phyloP scores from a whole-genome alignment of 371 early-diverging fungal species.

The Zychaea mexicana region DNA sequence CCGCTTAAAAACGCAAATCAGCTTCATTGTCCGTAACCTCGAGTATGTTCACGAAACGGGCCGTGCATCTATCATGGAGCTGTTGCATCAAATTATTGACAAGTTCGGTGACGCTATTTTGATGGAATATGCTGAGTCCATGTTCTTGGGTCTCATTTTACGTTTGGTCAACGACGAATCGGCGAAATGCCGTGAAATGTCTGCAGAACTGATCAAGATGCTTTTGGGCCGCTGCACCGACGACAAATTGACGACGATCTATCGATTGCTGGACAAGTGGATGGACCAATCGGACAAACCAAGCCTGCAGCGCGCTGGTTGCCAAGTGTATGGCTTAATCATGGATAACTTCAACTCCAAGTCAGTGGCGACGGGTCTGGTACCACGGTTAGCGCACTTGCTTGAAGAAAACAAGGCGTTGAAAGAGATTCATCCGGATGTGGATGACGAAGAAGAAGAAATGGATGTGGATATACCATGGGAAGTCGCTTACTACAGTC shows the following conservation, averaged over 20 bases:
- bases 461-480: conserved; percentile 69
- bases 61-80: conserved; percentile 84
- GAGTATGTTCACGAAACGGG: conserved; percentile 91
- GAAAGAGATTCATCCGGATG: conserved; percentile 32
- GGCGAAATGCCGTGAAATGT: conserved; percentile 88
- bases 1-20: conserved; percentile 80
- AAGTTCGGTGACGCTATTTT: conserved; percentile 80
- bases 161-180: conserved; percentile 89
- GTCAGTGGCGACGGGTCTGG: conserved; percentile 52
- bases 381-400: conserved; percentile 51
- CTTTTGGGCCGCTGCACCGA: conserved; percentile 65
- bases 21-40: conserved; percentile 86
- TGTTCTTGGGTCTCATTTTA: conserved; percentile 85
- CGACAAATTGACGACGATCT: conserved; percentile 55
- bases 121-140: conserved; percentile 74
- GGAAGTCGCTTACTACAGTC: conserved; percentile 83
- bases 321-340: conserved; percentile 84
- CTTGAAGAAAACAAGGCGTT: conserved; percentile 30
- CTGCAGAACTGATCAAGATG: conserved; percentile 71
- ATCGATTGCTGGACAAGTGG: conserved; percentile 76
- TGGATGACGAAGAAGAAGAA: conserved; percentile 43
- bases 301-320: conserved; percentile 71
- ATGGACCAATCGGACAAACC: conserved; percentile 55
- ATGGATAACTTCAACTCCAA: conserved; percentile 74
- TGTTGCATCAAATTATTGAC: conserved; percentile 74